Base-by-base conservation (phyloP, 2,329 filamentous ascomycete genomes). In the Fusarium veterinarium region DNA sequence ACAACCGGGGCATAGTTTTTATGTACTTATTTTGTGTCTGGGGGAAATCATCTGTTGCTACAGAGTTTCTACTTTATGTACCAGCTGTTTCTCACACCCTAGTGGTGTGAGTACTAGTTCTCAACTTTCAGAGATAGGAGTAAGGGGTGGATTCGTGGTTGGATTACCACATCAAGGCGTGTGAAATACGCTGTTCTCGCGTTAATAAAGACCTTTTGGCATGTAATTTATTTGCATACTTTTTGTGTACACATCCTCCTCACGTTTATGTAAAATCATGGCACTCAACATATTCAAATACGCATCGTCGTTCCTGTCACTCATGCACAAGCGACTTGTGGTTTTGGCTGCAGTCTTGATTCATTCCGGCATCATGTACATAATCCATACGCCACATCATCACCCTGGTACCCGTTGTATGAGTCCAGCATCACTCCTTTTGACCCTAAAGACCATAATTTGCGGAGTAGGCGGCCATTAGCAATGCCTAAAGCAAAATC, bases 281-380 rank as follows among this genome's bases (percentile, higher is more conserved):
- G 40, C 17, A 12, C 31, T 40, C 7, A 13, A 35, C 41, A 44
- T 28, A 28, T 35, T 48, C 13, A 20, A 16, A 48, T 37, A 48
- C 40, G 25, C 25, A 35, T 37, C 28, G 20, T 23, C 19, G 17
- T 25, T 61, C 8, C 19, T 31, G 35, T 67, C 38, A 41, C 55
- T 19, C 30, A 13, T 30, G 19, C 12, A 45, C 33, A 28, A 16
- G 37, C 45, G 48, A 20, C 37, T 41, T 57, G 31, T 46, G 23
- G 25, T 40, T 41, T 52, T 35, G 25, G 62, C 46, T 72, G 62
- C 73, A 73, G 67, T 75, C 59, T 78, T 75, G 61, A 65, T 75
- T 69, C 76, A 76, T 77, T 78, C 73, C 71, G 75, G 73, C 74
- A 76, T 78, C 72, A 76, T 74, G 64, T 78, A 78, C 75, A 77